Percentiles rank a stretch among this genome's conserved stretches.
Evolutionary conservation across 1,139 yeast genomes (phyloP).

Genomic region (Hemisphaericaspora lyxosophila): DNA sequence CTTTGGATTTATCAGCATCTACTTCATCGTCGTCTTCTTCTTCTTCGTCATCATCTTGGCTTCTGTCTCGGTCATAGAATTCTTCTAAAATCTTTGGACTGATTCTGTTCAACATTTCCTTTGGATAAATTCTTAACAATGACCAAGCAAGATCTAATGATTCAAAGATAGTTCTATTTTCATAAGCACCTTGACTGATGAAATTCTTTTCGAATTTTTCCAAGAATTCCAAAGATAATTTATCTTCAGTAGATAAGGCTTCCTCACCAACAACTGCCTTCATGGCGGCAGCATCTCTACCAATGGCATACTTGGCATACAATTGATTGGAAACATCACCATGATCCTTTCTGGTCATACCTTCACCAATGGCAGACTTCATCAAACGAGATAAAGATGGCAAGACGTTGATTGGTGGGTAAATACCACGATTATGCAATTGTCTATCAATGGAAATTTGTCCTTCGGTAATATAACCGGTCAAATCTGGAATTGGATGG

Average conservation of each 20-base stretch:
- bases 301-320: conserved; percentile 98
- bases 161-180: conserved; percentile 90
- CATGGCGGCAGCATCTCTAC: conserved; percentile 99
- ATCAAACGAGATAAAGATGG: conserved; percentile 97
- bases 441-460: conserved; percentile 98
- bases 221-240: conserved; percentile 91
- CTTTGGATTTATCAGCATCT: conserved; percentile 34
- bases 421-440: conserved; percentile 90
- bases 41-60: conserved; percentile 56
- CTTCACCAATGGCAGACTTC: conserved; percentile 99
- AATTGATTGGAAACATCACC: conserved; percentile 99
- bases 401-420: conserved; percentile 97
- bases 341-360: conserved; percentile 99
- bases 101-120: conserved; percentile 96
- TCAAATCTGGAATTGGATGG: conserved; percentile 99
- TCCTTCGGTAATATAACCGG: conserved; percentile 99
- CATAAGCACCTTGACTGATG: conserved; percentile 94
- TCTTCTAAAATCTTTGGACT: conserved; percentile 95
- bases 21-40: conserved; percentile 40
- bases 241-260: conserved; percentile 96
- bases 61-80: conserved; percentile 87
- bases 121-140: conserved; percentile 95
- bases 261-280: conserved; percentile 99
- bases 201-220: conserved; percentile 97
- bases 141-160: conserved; percentile 98